Evolutionary conservation across 208 protist genomes (phyloP).

Genomic region (Naegleria gruberi): DNA sequence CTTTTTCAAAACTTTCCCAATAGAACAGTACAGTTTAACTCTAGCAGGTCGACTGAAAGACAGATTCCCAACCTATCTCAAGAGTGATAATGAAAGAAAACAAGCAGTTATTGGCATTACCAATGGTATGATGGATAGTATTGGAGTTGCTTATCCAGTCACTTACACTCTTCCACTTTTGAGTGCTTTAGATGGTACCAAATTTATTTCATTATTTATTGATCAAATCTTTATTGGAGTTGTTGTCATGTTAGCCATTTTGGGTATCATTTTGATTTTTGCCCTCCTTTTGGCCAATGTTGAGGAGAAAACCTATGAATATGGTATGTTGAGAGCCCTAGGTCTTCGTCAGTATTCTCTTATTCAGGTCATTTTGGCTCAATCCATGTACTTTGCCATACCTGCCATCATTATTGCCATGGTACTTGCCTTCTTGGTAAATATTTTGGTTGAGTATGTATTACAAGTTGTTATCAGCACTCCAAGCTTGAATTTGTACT

Average conservation of each 20-base stretch:
- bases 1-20: constrained; percentile 31
- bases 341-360: constrained; percentile 68
- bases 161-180: constrained; percentile 45
- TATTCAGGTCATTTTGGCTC: constrained; percentile 59
- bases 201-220: constrained; percentile 64
- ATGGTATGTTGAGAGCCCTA: constrained; percentile 86
- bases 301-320: constrained; percentile 89
- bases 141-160: constrained; percentile 37
- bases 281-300: constrained; percentile 77
- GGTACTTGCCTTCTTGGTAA: constrained; percentile 50
- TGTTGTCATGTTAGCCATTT: constrained; percentile 65
- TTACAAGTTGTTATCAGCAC: not conserved
- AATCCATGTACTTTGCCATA: constrained; percentile 74
- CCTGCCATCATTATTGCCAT: constrained; percentile 71
- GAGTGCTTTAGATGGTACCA: constrained; percentile 46
- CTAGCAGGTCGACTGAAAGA: constrained; percentile 56
- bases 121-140: constrained; percentile 33
- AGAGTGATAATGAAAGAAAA: constrained; percentile 31
- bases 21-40: constrained; percentile 58
- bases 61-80: constrained; percentile 62
- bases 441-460: constrained; percentile 44
- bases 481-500: not conserved
- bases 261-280: constrained; percentile 76
- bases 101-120: constrained; percentile 53
- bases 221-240: constrained; percentile 66